Evolutionary conservation across 176 grass and related monocot species (phyloP).

Genomic region (Tuctoria greenei): DNA sequence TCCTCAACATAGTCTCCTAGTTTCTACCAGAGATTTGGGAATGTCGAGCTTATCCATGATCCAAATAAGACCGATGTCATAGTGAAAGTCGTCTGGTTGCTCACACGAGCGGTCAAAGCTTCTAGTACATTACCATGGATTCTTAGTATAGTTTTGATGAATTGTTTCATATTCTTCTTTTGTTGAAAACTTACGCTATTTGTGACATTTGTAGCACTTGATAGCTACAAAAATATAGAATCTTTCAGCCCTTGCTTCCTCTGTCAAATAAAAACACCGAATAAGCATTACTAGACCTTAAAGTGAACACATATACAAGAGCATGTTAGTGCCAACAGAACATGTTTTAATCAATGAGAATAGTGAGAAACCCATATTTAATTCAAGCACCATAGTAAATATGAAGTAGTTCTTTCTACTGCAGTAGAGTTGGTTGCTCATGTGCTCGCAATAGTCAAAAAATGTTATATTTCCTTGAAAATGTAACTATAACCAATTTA

Average conservation of each 20-base stretch:
- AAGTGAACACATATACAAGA: no score
- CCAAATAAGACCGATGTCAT: conserved; percentile 47
- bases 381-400: no score
- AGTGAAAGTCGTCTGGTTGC: conserved; percentile 46
- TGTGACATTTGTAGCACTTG: conserved; percentile 46
- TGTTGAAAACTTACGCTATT: conserved; percentile 48
- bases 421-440: no score
- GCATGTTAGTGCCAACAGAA: no score
- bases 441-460: no score
- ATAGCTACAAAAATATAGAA: conserved; percentile 36
- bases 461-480: no score
- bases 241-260: conserved; percentile 22
- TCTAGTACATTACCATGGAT: conserved; percentile 55
- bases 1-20: conserved; percentile 44
- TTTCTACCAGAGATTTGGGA: conserved; percentile 43
- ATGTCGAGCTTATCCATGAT: conserved; percentile 53
- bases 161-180: conserved; percentile 55
- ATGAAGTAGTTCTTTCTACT: no score
- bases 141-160: conserved; percentile 26
- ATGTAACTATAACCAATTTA: no score
- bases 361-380: no score
- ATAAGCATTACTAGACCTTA: no score
- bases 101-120: conserved; percentile 43
- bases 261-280: background rate
- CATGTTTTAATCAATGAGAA: no score